Conservation (phyloP, 805 yeast species). For the Yarrowia hollandica region DNA sequence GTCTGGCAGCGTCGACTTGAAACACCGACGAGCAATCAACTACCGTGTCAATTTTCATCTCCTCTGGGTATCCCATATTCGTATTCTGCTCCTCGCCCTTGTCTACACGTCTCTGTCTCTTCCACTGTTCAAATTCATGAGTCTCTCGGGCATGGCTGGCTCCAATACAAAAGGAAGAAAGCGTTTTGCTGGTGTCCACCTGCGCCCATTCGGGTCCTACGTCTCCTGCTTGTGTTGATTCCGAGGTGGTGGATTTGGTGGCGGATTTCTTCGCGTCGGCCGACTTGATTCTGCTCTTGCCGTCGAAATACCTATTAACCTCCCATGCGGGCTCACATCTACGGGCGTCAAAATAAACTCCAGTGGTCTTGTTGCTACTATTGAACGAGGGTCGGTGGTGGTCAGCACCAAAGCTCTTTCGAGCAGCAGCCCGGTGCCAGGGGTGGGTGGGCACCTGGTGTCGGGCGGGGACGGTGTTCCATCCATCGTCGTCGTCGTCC, state of each 20-base stretch:
- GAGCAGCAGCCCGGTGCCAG: slow-evolving; percentile 28
- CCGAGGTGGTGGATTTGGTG: too few species aligned
- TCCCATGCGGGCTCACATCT: background rate
- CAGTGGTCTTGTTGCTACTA: slow-evolving; percentile 30
- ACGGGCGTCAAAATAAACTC: slow-evolving; percentile 28
- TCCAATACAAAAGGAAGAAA: background rate
- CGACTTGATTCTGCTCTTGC: background rate
- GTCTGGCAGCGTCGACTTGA: too few species aligned
- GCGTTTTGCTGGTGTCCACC: slow-evolving; percentile 19
- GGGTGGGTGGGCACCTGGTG: slow-evolving; percentile 29
- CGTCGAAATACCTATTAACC: background rate
- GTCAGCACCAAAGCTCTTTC: slow-evolving; percentile 23
- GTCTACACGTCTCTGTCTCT: background rate
- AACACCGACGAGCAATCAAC: too few species aligned
- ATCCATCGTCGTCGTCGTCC: slow-evolving; percentile 34
- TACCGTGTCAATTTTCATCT: background rate
- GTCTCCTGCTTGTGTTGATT: too few species aligned
- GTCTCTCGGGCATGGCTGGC: slow-evolving; percentile 1
- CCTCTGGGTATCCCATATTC: slow-evolving; percentile 1
- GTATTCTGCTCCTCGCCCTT: too few species aligned
- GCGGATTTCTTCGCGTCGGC: too few species aligned
- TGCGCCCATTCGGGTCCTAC: background rate
- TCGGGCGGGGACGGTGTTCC: slow-evolving; percentile 37
- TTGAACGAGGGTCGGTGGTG: slow-evolving; percentile 30
- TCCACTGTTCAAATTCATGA: background rate